Evolutionary conservation across 2,329 filamentous ascomycete genomes (phyloP).

Genomic region (Pseudohalonectria lignicola): DNA sequence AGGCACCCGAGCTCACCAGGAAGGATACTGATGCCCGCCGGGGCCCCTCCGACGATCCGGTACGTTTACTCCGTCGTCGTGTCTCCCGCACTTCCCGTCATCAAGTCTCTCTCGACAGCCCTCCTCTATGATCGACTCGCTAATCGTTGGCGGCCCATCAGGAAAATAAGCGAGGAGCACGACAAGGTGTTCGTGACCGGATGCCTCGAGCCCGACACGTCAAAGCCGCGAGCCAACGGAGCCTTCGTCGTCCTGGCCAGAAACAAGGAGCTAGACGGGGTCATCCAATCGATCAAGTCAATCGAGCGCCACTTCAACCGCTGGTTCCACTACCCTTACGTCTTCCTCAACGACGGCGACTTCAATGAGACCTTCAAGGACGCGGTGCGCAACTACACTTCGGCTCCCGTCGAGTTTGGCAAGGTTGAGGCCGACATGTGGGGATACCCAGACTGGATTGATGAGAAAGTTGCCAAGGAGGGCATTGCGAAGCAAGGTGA

Average conservation of each 20-base stretch:
- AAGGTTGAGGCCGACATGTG: constrained; percentile 86
- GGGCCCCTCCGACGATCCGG: constrained; percentile 82
- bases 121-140: constrained; percentile 2
- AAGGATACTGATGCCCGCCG: constrained; percentile 76
- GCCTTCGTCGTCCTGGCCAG: constrained; percentile 91
- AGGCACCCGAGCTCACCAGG: constrained; percentile 76
- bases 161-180: constrained; percentile 93
- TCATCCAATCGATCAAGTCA: constrained; percentile 93
- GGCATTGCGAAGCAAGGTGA: constrained; percentile 96
- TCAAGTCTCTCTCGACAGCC: not conserved
- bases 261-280: constrained; percentile 93
- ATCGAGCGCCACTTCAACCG: constrained; percentile 98
- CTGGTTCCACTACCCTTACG: constrained; percentile 97
- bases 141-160: constrained; percentile 22
- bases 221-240: constrained; percentile 68
- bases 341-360: constrained; percentile 94
- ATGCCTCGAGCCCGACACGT: constrained; percentile 69
- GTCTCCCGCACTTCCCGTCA: not conserved
- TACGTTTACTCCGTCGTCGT: constrained; percentile 29
- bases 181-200: constrained; percentile 94
- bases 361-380: constrained; percentile 94
- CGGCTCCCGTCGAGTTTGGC: constrained; percentile 78
- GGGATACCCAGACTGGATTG: constrained; percentile 95
- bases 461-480: constrained; percentile 86
- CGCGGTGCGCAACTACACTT: constrained; percentile 82